phyloP scores from a whole-genome alignment of 2,329 filamentous ascomycete species.

The Claviceps fusiformis region DNA sequence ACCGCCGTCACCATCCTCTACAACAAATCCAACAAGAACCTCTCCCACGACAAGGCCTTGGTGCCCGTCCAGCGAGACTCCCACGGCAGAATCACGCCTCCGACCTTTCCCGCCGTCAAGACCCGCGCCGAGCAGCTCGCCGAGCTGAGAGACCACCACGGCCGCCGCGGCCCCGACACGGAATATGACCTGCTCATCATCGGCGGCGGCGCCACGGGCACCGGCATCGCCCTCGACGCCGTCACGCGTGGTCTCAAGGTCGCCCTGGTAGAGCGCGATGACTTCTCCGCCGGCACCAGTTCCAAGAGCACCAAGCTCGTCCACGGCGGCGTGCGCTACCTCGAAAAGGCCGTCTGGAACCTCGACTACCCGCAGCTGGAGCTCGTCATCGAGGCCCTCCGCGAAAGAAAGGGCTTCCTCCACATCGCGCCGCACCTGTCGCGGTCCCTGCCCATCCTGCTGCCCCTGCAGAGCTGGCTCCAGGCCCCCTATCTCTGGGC shows the following conservation, averaged over 20 bases:
- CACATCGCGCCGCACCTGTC: constrained; percentile 74
- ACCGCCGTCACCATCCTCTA: constrained; percentile 19
- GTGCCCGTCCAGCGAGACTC: constrained; percentile 22
- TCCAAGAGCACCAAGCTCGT: constrained; percentile 82
- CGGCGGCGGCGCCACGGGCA: constrained; percentile 65
- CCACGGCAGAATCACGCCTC: constrained; percentile 23
- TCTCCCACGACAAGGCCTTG: constrained; percentile 19
- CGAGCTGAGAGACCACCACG: constrained; percentile 22
- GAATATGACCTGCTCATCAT: constrained; percentile 68
- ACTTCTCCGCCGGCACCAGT: constrained; percentile 70
- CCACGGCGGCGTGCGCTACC: constrained; percentile 70
- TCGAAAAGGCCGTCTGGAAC: constrained; percentile 79
- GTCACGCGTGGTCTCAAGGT: constrained; percentile 68
- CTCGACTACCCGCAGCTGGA: constrained; percentile 73
- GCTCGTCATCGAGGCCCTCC: constrained; percentile 68
- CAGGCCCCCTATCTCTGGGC: constrained; percentile 63
- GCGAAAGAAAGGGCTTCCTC: constrained; percentile 72
- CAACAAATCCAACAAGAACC: constrained; percentile 15
- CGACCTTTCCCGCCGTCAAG: constrained; percentile 21
- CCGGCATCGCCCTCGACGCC: constrained; percentile 70
- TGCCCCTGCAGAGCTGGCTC: constrained; percentile 73
- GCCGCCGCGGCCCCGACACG: constrained; percentile 14
- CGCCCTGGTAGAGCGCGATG: constrained; percentile 68
- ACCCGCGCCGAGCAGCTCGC: constrained; percentile 25
- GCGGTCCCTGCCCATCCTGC: constrained; percentile 69